These are phyloP conservation scores for Wilhelminamyces savonicus DNA, from an alignment of 805 yeast genomes.

Conservation along the genomic window DNA sequence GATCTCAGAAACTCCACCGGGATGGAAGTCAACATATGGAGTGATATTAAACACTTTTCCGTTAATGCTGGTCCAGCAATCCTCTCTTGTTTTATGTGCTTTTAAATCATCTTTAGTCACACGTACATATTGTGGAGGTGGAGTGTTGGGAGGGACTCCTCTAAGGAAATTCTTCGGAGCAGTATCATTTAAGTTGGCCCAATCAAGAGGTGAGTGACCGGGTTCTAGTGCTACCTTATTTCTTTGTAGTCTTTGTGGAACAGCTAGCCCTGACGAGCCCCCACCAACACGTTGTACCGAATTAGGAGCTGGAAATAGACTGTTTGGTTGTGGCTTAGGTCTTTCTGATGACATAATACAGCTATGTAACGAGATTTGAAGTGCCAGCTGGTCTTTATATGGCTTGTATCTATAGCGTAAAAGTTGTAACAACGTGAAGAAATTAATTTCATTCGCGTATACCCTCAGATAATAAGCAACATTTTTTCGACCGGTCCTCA, in stretches of 20 bases:
- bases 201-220: conserved; percentile 81
- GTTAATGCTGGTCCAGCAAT: conserved; percentile 80
- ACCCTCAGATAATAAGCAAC: too few species aligned
- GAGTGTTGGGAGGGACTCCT: conserved; percentile 45
- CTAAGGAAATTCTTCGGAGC: conserved; percentile 43
- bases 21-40: conserved; percentile 78
- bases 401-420: too few species aligned
- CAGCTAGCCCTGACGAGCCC: conserved; percentile 6
- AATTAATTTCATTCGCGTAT: too few species aligned
- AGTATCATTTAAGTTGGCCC: conserved; percentile 59
- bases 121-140: conserved; percentile 44
- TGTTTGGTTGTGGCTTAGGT: too few species aligned
- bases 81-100: conserved; percentile 52
- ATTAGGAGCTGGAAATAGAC: conserved; percentile 25
- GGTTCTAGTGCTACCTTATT: conserved; percentile 61
- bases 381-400: too few species aligned
- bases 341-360: too few species aligned
- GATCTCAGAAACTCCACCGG: conserved; percentile 82
- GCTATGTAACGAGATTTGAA: too few species aligned
- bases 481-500: too few species aligned
- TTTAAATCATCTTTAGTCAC: conserved; percentile 53
- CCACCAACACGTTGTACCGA: conserved; percentile 29
- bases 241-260: conserved; percentile 11
- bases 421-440: too few species aligned
- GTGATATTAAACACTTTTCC: conserved; percentile 86